Evolutionary conservation across 345 rosid species (phyloP), one percentile per base, ranked within the genome.

Genomic region (Combretum micranthum): DNA sequence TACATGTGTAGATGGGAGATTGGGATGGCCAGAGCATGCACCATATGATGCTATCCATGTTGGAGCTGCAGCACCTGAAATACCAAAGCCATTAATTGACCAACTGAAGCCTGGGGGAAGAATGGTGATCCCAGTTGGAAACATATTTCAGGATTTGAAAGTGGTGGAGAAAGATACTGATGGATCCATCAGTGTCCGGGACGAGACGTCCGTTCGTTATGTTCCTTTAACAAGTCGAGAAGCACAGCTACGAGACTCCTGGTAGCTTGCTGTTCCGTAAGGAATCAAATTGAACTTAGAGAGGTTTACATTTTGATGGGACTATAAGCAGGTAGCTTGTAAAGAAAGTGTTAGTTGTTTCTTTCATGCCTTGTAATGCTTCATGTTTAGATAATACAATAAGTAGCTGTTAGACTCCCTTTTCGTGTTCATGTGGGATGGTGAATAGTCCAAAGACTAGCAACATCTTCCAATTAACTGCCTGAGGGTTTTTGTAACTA

Each of bases 91-190:
- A 1, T 95, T 94, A 15, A 54, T 94, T 47, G 88, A 90, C 65
- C 99, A 94, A 71, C 71, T 94, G 67, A 94, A 94, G 71, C 92
- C 97, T 0, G 97, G 99, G 20, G 99, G 99, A 15, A 72, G 95
- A 68, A 85, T 94, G 97, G 99, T 94, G 59, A 94, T 94, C 53
- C 99, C 99, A 0, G 93, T 90, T 15, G 99, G 97, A 42, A 78
- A 85, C 6, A 73, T 83, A 50, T 80, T 79, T 47, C 99, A 94
- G 66, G 95, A 87, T 63, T 61, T 94, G 64, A 80, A 84, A 73
- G 93, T 94, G 25, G 65, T 94, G 17, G 87, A 85, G 52, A 94
- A 94, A 70, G 68, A 42, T n/a, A 63, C 66, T 66, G 97, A 87
- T 67, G 99, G 99, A 50, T 82, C 97, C 20, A 25, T 85, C 37